Conservation (phyloP, 2,329 filamentous ascomycete species). For the Aulographum hederae region DNA sequence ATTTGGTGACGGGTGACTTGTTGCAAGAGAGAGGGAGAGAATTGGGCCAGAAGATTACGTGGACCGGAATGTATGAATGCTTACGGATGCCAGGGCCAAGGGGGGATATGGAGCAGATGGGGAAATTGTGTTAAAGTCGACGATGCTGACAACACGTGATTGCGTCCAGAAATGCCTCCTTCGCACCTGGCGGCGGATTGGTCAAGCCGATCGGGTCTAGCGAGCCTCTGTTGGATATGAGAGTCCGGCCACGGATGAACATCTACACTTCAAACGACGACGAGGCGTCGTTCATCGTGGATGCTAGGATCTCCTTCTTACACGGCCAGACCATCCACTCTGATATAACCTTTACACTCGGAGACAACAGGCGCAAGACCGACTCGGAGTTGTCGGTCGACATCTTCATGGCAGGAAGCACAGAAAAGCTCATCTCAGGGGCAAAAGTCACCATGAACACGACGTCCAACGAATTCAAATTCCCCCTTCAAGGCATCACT, state of each 20-base stretch:
- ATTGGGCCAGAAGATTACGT: no score
- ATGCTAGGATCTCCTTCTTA: constrained; percentile 21
- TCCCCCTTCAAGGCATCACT: constrained; percentile 15
- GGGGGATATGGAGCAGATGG: no score
- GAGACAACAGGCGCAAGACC: constrained; percentile 3
- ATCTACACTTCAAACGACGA: constrained; percentile 27
- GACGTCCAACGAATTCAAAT: constrained; percentile 16
- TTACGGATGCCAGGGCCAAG: no score
- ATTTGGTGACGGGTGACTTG: constrained; percentile 5
- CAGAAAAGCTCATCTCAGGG: constrained; percentile 10
- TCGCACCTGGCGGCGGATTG: constrained; percentile 30
- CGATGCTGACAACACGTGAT: not conserved
- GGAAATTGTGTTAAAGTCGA: constrained; percentile 3
- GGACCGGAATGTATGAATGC: no score
- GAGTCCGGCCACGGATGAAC: constrained; percentile 27
- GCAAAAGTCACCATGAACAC: constrained; percentile 17
- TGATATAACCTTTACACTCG: no score
- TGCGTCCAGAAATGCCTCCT: constrained; percentile 21
- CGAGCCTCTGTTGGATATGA: constrained; percentile 22
- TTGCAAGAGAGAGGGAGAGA: no score
- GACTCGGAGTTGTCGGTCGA: constrained; percentile 12
- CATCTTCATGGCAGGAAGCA: constrained; percentile 9
- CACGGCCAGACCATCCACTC: constrained; percentile 16
- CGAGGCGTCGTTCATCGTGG: constrained; percentile 22
- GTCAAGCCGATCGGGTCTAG: constrained; percentile 18